A percentile compares a stretch with the other conserved stretches of the same genome.
phyloP scores from a whole-genome alignment of 148 eudicot genomes.

The Silene uniflora region DNA sequence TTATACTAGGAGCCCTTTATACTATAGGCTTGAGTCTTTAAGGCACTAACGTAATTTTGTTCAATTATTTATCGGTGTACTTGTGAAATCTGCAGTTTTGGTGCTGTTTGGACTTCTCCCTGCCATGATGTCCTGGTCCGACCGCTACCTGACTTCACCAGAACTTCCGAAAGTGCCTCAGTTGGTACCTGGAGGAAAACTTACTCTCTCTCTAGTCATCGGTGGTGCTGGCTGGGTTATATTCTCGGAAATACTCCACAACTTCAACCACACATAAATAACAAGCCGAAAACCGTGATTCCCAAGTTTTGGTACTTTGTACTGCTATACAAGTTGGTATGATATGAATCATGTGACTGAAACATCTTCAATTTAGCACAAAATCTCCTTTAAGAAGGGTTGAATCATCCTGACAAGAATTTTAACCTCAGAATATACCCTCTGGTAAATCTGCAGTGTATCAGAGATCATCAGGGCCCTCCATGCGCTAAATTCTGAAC shows the following conservation, averaged over 20 bases:
- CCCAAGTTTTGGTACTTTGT: background rate
- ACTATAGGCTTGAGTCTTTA: background rate
- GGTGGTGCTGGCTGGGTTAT: conserved; percentile 67
- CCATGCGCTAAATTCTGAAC: background rate
- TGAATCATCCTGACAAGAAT: background rate
- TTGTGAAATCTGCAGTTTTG: conserved; percentile 43
- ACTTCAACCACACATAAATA: conserved; percentile 33
- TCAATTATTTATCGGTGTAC: background rate
- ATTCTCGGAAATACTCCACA: conserved; percentile 53
- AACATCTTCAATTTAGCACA: background rate
- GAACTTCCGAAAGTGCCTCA: conserved; percentile 37
- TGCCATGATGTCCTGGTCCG: conserved; percentile 91
- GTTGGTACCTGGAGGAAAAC: conserved; percentile 80
- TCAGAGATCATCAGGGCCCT: background rate
- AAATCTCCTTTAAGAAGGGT: background rate
- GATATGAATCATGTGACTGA: background rate
- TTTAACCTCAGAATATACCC: conserved; percentile 3
- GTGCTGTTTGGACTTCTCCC: conserved; percentile 93
- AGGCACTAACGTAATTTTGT: background rate
- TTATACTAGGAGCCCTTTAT: too few species aligned
- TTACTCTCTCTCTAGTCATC: conserved; percentile 57
- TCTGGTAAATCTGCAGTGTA: conserved; percentile 6
- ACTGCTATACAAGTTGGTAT: background rate
- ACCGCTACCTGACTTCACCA: conserved; percentile 53
- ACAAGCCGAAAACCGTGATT: background rate